Conservation (phyloP, 129 eudicot species). For the Kitagawia praeruptora region DNA sequence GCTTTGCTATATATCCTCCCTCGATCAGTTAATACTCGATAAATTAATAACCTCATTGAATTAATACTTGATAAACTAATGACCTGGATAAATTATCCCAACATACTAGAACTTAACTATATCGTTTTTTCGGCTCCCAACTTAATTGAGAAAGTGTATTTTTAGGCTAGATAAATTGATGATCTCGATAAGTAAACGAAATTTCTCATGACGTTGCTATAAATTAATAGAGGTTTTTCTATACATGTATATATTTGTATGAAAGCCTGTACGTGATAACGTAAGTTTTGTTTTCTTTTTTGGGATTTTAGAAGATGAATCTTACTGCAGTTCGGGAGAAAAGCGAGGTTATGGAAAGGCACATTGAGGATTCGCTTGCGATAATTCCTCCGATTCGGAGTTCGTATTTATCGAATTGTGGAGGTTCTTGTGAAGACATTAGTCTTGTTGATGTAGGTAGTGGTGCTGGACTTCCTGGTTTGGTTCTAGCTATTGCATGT, state of each 20-base stretch:
- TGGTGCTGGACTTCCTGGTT: slow-evolving; percentile 94
- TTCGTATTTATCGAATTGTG: slow-evolving; percentile 43
- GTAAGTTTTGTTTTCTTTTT: not conserved
- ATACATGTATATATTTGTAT: too few relatives aligned
- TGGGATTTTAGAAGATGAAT: slow-evolving; percentile 69
- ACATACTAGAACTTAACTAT: too few relatives aligned
- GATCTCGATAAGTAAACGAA: too few relatives aligned
- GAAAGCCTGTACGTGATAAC: not conserved
- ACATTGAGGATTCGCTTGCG: slow-evolving; percentile 80
- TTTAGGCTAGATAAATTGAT: not conserved
- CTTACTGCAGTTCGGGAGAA: slow-evolving; percentile 78
- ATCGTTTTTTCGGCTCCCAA: not conserved
- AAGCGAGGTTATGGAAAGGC: slow-evolving; percentile 80
- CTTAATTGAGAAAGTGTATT: not conserved
- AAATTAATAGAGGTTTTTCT: too few relatives aligned
- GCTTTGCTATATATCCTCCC: not conserved
- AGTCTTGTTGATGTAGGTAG: slow-evolving; percentile 71
- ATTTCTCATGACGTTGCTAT: too few relatives aligned
- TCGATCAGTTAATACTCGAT: too few relatives aligned
- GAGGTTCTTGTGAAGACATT: slow-evolving; percentile 33
- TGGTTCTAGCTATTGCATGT: slow-evolving; percentile 83
- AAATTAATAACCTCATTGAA: too few relatives aligned
- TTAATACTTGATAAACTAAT: too few relatives aligned
- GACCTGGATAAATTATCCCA: too few relatives aligned
- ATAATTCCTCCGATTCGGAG: slow-evolving; percentile 54